Percentiles rank a stretch among this genome's conserved stretches.
Conservation (phyloP, 768 basidiomycete genomes). For the Leccinum variicolor region DNA sequence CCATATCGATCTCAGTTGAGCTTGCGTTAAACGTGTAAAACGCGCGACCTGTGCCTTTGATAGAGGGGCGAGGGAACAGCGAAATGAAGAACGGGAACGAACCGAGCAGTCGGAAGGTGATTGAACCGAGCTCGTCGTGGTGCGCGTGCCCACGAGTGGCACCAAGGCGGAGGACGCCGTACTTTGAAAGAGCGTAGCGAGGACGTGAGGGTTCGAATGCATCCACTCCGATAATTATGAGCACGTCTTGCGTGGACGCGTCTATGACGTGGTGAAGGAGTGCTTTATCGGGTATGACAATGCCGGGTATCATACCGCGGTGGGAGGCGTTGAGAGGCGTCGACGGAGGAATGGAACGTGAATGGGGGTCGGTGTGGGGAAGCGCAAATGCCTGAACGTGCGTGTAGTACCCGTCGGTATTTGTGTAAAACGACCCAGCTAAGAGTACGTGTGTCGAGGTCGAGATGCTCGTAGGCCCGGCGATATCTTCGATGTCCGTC, state of each 20-base stretch:
- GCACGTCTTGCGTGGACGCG: slow-evolving; percentile 4
- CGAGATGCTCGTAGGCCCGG: slow-evolving; percentile 5
- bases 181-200: not conserved
- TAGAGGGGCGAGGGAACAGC: slow-evolving; percentile 7
- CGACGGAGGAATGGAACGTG: not conserved
- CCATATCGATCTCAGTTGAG: not conserved
- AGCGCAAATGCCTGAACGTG: slow-evolving; percentile 13
- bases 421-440: not conserved
- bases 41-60: slow-evolving; percentile 14
- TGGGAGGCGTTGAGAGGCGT: slow-evolving; percentile 10
- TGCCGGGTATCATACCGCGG: slow-evolving; percentile 1
- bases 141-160: not conserved
- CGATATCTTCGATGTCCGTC: not conserved
- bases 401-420: slow-evolving; percentile 1
- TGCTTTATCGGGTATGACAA: not conserved
- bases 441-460: slow-evolving; percentile 22
- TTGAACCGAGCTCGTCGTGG: not conserved
- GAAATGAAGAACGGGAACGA: not conserved
- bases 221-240: slow-evolving; percentile 7
- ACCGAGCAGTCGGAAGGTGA: slow-evolving; percentile 9
- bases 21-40: not conserved
- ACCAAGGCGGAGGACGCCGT: slow-evolving; percentile 11
- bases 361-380: not conserved
- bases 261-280: slow-evolving; percentile 15
- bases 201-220: not conserved